Base-by-base conservation (phyloP, 257 asterid genomes). In the Datura wrightii region DNA sequence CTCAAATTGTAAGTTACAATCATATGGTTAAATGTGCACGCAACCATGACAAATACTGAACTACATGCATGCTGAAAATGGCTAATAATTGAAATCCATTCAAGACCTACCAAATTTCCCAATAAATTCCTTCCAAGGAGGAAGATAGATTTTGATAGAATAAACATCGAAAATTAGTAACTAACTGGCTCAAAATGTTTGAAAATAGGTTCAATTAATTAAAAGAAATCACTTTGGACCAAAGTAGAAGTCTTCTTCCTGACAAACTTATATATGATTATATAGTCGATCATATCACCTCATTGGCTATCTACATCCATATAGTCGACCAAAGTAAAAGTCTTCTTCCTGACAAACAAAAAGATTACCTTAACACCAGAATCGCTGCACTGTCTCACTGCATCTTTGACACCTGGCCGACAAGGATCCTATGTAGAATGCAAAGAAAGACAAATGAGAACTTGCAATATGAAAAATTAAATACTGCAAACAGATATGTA, bases 361-460 rank as follows among this genome's bases (percentile, higher is more conserved):
- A 85, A 41, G 54, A 58, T 79, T 89, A 95, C 98, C 97, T 96
- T 96, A 81, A 96, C 94, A 80, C 99, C 99, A 83, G 98, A 95
- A 67, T 87, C 92, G n/a, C 85, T 90, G 92, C 99, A 96, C 55
- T 93, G 90, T 88, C 86, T 89, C 82, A 96, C 99, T 44, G 98
- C 99, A 79, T 96, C 93, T 90, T 85, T 92, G 91, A 96, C 99
- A 70, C 99, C 99, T 41, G 98, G 98, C 41, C 99, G 98, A 84
- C 99, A 96, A 87, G 99, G 99, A 93, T 96, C 99, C 99, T 96
- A 89, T 50, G 85, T 54, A 46, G 79, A 67, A 67, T 52, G 67
- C 36, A 44, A 82, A 67, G 37, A 74, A 71, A 69, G 80, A 50
- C 39, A 69, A 67, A 83, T 66, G 53, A 67, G 62, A 53, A 67